Evolutionary conservation across 2,329 filamentous ascomycete genomes (phyloP).

Genomic region (Metarhizium brunneum): DNA sequence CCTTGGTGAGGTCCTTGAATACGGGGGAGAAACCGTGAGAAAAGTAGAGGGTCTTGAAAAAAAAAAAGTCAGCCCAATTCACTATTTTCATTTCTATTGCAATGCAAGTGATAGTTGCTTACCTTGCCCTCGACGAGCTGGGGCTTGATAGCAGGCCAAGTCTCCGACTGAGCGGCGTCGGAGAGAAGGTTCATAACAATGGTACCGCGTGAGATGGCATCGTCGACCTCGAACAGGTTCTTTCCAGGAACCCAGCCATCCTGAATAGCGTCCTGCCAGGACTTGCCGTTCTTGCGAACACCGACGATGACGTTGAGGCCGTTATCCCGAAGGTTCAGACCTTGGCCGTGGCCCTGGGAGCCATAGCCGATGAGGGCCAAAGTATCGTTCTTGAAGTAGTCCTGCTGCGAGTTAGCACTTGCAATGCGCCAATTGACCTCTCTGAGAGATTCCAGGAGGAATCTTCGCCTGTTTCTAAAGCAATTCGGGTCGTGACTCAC

Average conservation of each 20-base stretch:
- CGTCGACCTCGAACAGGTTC: slow-evolving; percentile 97
- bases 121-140: slow-evolving; percentile 98
- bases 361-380: slow-evolving; percentile 98
- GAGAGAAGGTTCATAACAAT: slow-evolving; percentile 99
- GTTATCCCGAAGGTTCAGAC: slow-evolving; percentile 99
- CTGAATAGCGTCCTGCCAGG: slow-evolving; percentile 94
- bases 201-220: slow-evolving; percentile 87
- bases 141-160: slow-evolving; percentile 96
- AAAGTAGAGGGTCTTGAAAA: slow-evolving; percentile 87
- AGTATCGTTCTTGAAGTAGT: slow-evolving; percentile 99
- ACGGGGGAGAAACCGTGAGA: slow-evolving; percentile 99
- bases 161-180: slow-evolving; percentile 97
- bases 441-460: neutral
- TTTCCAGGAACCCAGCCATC: slow-evolving; percentile 98
- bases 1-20: slow-evolving; percentile 99
- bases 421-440: neutral
- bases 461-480: neutral
- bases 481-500: slow-evolving; percentile 43
- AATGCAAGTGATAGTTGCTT: slow-evolving; percentile 18
- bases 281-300: slow-evolving; percentile 96
- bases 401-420: slow-evolving; percentile 39
- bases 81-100: neutral
- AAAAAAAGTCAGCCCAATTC: neutral
- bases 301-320: slow-evolving; percentile 98
- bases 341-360: slow-evolving; percentile 97